phyloP scores from a whole-genome alignment of 164 flowering plant species.

The Nymphaea thermarum region DNA sequence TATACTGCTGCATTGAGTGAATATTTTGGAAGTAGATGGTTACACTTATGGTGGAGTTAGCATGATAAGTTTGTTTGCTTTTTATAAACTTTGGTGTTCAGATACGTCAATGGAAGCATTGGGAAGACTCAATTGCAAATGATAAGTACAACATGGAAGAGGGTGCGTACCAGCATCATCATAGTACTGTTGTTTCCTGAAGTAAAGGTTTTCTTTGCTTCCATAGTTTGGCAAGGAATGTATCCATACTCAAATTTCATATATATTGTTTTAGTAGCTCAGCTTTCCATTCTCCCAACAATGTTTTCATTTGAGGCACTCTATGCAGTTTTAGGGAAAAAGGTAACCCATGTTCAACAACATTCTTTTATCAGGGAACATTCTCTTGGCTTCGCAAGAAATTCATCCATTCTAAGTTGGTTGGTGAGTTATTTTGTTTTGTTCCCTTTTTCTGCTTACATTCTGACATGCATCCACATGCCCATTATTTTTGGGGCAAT shows the following conservation, averaged over 20 bases:
- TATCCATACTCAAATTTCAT: too few relatives aligned
- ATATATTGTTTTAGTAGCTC: too few relatives aligned
- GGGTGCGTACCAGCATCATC: constrained; percentile 19
- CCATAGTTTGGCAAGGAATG: neutral
- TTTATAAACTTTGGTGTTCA: constrained; percentile 12
- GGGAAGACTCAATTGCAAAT: constrained; percentile 75
- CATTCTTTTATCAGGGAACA: constrained; percentile 70
- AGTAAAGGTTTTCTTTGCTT: neutral
- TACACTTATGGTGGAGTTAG: neutral
- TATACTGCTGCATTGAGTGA: too few relatives aligned
- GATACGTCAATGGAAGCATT: constrained; percentile 90
- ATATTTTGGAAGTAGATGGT: too few relatives aligned
- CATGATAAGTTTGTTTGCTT: neutral
- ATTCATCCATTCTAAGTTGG: constrained; percentile 42
- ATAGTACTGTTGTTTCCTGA: neutral
- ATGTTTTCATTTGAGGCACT: neutral
- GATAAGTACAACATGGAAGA: constrained; percentile 32
- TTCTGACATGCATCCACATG: neutral
- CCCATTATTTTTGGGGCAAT: too few relatives aligned
- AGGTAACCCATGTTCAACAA: constrained; percentile 62
- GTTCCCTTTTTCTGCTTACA: neutral
- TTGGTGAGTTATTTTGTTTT: constrained; percentile 33
- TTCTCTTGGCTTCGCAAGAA: constrained; percentile 50
- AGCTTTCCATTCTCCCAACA: neutral
- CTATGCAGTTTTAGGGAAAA: constrained; percentile 43